Percentiles rank a stretch among this genome's conserved stretches.
phyloP scores from a whole-genome alignment of 2,329 filamentous ascomycete species.

The Cladophialophora chaetospira region DNA sequence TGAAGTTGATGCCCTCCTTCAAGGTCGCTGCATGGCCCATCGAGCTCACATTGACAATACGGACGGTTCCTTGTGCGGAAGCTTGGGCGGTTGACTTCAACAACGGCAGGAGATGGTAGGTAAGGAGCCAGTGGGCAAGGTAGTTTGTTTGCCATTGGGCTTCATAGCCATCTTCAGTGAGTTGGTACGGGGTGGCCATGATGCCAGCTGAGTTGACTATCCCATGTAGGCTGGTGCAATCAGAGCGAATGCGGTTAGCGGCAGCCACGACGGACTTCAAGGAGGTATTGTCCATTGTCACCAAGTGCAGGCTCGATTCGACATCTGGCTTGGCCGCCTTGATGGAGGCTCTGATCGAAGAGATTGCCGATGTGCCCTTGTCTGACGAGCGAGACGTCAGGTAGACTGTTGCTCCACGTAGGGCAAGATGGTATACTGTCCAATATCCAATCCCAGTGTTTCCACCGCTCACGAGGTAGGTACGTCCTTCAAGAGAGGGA shows the following conservation, averaged over 20 bases:
- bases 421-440: slow-evolving; percentile 45
- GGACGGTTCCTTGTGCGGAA: slow-evolving; percentile 25
- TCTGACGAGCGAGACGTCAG: slow-evolving; percentile 43
- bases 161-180: slow-evolving; percentile 41
- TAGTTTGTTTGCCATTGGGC: slow-evolving; percentile 44
- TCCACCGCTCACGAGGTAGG: slow-evolving; percentile 52
- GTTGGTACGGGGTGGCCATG: slow-evolving; percentile 38
- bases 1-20: slow-evolving; percentile 40
- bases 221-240: slow-evolving; percentile 41
- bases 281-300: slow-evolving; percentile 22
- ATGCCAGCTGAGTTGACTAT: slow-evolving; percentile 50
- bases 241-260: slow-evolving; percentile 37
- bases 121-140: slow-evolving; percentile 44
- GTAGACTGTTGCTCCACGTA: slow-evolving; percentile 46
- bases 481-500: slow-evolving; percentile 47
- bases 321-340: slow-evolving; percentile 35
- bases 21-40: slow-evolving; percentile 36
- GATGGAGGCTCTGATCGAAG: slow-evolving; percentile 38
- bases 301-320: slow-evolving; percentile 20
- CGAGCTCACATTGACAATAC: slow-evolving; percentile 39
- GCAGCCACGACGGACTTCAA: slow-evolving; percentile 37
- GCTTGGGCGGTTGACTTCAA: slow-evolving; percentile 34
- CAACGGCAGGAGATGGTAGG: slow-evolving; percentile 43
- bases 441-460: slow-evolving; percentile 54
- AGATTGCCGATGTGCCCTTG: slow-evolving; percentile 38